A percentile compares a stretch with the other conserved stretches of the same genome.
Conservation (phyloP, 768 basidiomycete species). For the Boletus sensibilis region DNA sequence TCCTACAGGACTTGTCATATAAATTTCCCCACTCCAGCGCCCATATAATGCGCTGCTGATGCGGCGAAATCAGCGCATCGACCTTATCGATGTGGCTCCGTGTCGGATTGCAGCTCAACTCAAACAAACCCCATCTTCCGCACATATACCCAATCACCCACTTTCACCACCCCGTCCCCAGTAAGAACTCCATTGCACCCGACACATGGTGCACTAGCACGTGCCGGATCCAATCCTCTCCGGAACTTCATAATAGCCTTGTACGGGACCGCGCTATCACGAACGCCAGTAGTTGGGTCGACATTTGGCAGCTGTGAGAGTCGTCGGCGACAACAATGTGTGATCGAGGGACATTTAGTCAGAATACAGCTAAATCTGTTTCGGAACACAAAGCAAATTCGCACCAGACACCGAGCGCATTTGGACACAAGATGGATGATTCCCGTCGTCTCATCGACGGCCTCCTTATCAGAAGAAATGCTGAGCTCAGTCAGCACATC, state of each 20-base stretch:
- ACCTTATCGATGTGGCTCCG: background rate
- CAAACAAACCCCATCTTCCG: conserved; percentile 39
- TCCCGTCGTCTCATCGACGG: conserved; percentile 13
- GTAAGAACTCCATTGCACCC: conserved; percentile 63
- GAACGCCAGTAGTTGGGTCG: conserved; percentile 57
- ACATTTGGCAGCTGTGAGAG: conserved; percentile 67
- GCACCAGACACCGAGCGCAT: conserved; percentile 70
- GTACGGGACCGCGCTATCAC: conserved; percentile 72
- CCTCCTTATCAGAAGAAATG: conserved; percentile 41
- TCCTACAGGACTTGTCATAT: background rate
- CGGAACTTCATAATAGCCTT: conserved; percentile 76
- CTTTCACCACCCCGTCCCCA: conserved; percentile 49
- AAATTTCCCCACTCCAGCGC: background rate
- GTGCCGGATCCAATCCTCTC: conserved; percentile 50
- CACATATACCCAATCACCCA: conserved; percentile 61
- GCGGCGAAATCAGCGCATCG: background rate
- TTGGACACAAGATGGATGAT: conserved; percentile 60
- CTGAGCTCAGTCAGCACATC: conserved; percentile 65
- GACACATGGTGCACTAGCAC: conserved; percentile 56
- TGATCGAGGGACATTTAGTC: background rate
- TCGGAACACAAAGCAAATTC: conserved; percentile 24
- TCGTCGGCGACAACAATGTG: background rate
- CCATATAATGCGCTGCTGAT: background rate
- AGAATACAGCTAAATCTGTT: conserved; percentile 4
- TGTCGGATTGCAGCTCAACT: background rate